These are phyloP conservation scores for Volvariella volvacea DNA, from an alignment of 1,284 basidiomycete species.

Conservation along the genomic window DNA sequence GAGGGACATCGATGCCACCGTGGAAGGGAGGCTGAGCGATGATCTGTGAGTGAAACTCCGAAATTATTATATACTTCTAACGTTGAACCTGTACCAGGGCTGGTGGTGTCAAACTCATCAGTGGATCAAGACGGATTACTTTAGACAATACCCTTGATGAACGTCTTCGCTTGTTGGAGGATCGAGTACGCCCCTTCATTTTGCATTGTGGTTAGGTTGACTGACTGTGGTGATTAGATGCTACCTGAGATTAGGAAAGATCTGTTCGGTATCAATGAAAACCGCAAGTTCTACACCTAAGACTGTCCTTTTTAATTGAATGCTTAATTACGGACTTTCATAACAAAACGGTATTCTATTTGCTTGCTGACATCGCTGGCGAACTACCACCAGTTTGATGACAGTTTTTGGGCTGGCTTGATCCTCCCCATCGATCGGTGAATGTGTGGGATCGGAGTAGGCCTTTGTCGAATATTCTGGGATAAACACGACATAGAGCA, in stretches of 20 bases:
- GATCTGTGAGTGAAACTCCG: slow-evolving; percentile 49
- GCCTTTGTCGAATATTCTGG: no score
- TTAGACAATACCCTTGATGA: slow-evolving; percentile 92
- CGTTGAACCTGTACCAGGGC: slow-evolving; percentile 41
- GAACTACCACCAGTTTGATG: background rate
- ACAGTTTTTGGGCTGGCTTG: no score
- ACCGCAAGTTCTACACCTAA: slow-evolving; percentile 80
- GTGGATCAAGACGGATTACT: slow-evolving; percentile 71
- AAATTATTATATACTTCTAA: background rate
- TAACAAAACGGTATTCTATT: no score
- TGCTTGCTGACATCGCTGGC: background rate
- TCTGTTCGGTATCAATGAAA: slow-evolving; percentile 81
- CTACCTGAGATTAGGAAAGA: slow-evolving; percentile 84
- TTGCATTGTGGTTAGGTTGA: background rate
- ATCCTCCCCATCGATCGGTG: no score
- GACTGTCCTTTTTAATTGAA: background rate
- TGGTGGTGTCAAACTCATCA: slow-evolving; percentile 77
- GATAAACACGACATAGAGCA: no score
- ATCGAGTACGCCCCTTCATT: slow-evolving; percentile 54
- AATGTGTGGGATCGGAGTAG: no score
- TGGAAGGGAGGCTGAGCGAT: slow-evolving; percentile 65
- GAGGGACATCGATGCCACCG: slow-evolving; percentile 51
- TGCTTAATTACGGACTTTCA: no score
- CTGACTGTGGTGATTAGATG: slow-evolving; percentile 51
- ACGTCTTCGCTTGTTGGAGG: slow-evolving; percentile 79